Evolutionary conservation across 179 eudicot species (phyloP), one percentile per base, ranked within the genome.

Genomic region (Spinacia oleracea): DNA sequence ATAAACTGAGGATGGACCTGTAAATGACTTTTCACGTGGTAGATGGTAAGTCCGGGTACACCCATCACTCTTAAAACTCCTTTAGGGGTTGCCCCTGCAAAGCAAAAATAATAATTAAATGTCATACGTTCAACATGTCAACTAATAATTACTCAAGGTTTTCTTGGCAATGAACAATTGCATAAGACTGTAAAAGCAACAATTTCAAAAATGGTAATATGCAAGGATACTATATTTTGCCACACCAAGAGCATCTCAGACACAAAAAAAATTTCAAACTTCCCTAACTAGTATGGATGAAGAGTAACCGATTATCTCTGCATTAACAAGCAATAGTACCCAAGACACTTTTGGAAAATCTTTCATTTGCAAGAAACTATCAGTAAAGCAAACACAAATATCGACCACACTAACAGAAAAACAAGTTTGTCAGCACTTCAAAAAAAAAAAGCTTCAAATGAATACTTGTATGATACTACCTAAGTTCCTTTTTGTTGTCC

Each of bases 1-100:
- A 68, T 60, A 48, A 35, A 74, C 53, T 16, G 31, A 66, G 32
- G 77, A 78, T 27, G 43, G 72, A 94, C 98, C 97, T 94, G 98
- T 67, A 94, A 84, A 88, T 94, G 98, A 79, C 98, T 92, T 83
- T 92, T 92, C 53, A 94, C 98, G 80, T 92, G 97, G 80, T 89
- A 94, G 85, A 94, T 92, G 50, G 97, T 94, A 42, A 92, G 88
- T 66, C 90, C 97, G 29, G 91, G 85, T 65, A 94, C 92, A 70
- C 89, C 92, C 94, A 92, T 92, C 76, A 89, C 91, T 84, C 90
- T 87, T 72, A 91, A 83, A 76, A 92, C 93, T 51, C 97, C 98
- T 84, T 92, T 93, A 2, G 98, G 94, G 38, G 97, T 94, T 63
- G 98, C 98, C 81, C 97, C 98, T 94, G 81, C 67, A 79, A 77